phyloP scores from a whole-genome alignment of 2,329 filamentous ascomycete species.

The Xylaria digitata region DNA sequence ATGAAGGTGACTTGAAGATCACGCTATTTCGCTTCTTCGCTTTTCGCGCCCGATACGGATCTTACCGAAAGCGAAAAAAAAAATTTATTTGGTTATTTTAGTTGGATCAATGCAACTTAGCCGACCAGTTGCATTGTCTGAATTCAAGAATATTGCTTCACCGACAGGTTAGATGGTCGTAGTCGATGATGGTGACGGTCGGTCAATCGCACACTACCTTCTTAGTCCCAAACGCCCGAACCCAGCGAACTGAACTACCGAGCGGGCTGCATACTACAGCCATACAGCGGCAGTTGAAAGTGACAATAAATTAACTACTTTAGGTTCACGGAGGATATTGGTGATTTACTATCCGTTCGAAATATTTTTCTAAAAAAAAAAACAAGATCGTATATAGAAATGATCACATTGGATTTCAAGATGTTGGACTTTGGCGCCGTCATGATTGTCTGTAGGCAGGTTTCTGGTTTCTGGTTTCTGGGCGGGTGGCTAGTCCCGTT shows the following conservation, averaged over 20 bases:
- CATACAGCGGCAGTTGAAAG: background rate
- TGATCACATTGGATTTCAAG: background rate
- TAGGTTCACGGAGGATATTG: background rate
- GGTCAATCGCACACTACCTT: background rate
- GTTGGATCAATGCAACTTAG: conserved; percentile 5
- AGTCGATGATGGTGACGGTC: background rate
- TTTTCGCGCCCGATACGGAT: conserved; percentile 25
- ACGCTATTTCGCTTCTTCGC: conserved; percentile 21
- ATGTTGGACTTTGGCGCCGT: background rate
- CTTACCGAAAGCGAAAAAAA: conserved; percentile 19
- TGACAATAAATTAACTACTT: background rate
- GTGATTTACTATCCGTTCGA: no score
- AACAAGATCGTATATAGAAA: background rate
- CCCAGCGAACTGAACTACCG: background rate
- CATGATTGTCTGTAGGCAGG: background rate
- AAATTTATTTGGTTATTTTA: background rate
- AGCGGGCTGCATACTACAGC: background rate
- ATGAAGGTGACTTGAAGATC: conserved; percentile 31
- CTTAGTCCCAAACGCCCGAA: background rate
- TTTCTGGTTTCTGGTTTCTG: no score
- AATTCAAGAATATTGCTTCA: conserved; percentile 7
- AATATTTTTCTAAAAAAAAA: no score
- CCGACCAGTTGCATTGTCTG: background rate
- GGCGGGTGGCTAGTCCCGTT: conserved; percentile 5
- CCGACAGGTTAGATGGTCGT: background rate